Base-by-base conservation (phyloP, 805 yeast genomes). In the Ogataea pilisensis region DNA sequence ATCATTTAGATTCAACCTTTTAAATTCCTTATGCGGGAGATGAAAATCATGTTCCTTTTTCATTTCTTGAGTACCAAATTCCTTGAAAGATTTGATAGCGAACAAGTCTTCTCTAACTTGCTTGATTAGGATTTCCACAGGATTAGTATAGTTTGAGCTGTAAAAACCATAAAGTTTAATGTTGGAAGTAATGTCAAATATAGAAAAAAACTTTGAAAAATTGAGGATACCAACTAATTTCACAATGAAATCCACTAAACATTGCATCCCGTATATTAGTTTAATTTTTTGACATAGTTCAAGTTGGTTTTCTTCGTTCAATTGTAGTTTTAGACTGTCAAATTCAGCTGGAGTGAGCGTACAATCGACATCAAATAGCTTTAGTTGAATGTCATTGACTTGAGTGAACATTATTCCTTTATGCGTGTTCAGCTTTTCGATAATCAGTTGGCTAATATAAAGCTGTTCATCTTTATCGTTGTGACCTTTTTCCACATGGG, bases 11-110 rank as follows among this genome's bases (percentile, higher is more conserved):
- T 55, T 53, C 30, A 58, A 42, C 30, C 63, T 45, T 39, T 53
- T 55, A 37, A 58, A 58, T 33, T 58, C 63, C 36, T 58, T 58
- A 32, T 58, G 57, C 18, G 63, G 63, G 31, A 58, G 47, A 49
- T 58, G 63, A 40, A 58, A 58, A 44, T 58, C 63, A 39, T 57
- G 63, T 38, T 57, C 61, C 26, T 48, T 51, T 39, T 57, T 58
- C 61, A 57, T 54, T 40, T 58, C 63, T 35, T 55, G 57, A 18
- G 49, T 48, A 5, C 60, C 55, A 31, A 53, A 58, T 43, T 57
- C 61, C 32, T 55, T 57, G 34, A 57, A 58, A 14, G 63, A 57
- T 38, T 58, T 58, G 20, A 58, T 57, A 28, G 55, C 49, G 30
- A 55, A 58, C 27, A 58, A 44, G 42, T 57, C 61, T 38, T 55